Conservation (phyloP, 805 yeast species). For the Myxozyma udenii region DNA sequence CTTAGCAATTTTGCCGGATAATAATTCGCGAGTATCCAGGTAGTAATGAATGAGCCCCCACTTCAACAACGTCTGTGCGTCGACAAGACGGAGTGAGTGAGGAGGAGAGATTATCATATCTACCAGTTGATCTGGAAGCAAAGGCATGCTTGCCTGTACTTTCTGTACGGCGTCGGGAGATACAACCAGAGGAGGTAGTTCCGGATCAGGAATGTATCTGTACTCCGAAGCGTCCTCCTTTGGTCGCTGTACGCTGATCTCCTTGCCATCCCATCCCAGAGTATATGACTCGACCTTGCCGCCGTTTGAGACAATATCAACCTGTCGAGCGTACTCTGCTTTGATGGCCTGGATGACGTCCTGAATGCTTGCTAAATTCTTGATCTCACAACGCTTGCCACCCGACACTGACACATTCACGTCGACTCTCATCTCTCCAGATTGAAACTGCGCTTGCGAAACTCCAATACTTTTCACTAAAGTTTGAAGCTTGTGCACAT, state of each 20-base stretch:
- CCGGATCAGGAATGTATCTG: constrained; percentile 93
- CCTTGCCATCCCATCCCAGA: constrained; percentile 84
- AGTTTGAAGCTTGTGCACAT: constrained; percentile 75
- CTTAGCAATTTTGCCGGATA: constrained; percentile 31
- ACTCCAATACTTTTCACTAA: constrained; percentile 65
- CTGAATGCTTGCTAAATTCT: constrained; percentile 79
- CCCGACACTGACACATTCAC: constrained; percentile 76
- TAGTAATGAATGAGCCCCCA: constrained; percentile 55
- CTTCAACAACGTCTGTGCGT: constrained; percentile 66
- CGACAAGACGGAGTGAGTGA: constrained; percentile 60
- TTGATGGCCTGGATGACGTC: constrained; percentile 74
- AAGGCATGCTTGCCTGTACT: constrained; percentile 46
- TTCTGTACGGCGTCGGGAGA: constrained; percentile 33
- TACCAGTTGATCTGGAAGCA: constrained; percentile 60
- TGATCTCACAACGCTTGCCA: constrained; percentile 77
- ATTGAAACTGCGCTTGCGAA: constrained; percentile 86
- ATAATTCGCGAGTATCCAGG: constrained; percentile 42
- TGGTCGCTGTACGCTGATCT: constrained; percentile 63
- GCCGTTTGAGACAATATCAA: constrained; percentile 45
- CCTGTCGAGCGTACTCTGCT: constrained; percentile 57
- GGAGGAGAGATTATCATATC: constrained; percentile 48
- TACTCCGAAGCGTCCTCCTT: constrained; percentile 85
- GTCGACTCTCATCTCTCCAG: constrained; percentile 93
- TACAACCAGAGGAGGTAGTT: constrained; percentile 60
- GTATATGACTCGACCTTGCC: constrained; percentile 56